A percentile compares a stretch with the other conserved stretches of the same genome.
Evolutionary conservation across 1,284 basidiomycete genomes (phyloP).

Genomic region (Rhodotorula sp.): DNA sequence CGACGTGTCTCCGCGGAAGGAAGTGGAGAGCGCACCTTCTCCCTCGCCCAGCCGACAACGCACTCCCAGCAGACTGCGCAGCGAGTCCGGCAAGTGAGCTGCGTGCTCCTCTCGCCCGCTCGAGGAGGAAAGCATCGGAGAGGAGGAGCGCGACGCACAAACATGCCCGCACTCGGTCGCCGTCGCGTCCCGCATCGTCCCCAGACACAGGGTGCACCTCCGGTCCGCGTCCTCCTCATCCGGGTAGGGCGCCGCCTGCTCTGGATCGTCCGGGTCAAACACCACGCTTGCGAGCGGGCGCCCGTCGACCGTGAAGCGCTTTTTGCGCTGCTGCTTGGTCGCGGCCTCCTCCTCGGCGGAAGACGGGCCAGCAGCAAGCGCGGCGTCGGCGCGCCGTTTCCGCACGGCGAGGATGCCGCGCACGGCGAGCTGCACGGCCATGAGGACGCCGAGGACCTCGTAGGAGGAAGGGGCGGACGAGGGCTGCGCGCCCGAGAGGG

Average conservation of each 20-base stretch:
- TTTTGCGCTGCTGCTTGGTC: slow-evolving; percentile 5
- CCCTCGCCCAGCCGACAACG: slow-evolving; percentile 52
- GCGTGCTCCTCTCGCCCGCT: too few species aligned
- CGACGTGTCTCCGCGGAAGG: too few species aligned
- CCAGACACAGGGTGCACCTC: slow-evolving; percentile 52
- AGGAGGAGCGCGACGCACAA: slow-evolving; percentile 34
- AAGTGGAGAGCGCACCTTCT: slow-evolving; percentile 43
- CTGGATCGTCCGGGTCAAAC: slow-evolving; percentile 46
- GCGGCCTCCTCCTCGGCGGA: neutral
- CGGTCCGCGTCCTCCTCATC: slow-evolving; percentile 44
- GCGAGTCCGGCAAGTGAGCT: neutral
- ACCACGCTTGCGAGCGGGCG: slow-evolving; percentile 34
- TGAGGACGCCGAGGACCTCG: slow-evolving; percentile 51
- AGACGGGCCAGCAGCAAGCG: slow-evolving; percentile 7
- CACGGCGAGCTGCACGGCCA: slow-evolving; percentile 49
- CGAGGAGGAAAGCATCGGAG: too few species aligned
- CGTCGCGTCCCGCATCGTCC: slow-evolving; percentile 46
- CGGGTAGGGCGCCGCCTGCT: slow-evolving; percentile 38
- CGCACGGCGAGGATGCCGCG: slow-evolving; percentile 44
- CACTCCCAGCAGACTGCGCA: slow-evolving; percentile 51
- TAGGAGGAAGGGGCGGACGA: slow-evolving; percentile 49
- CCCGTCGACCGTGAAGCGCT: slow-evolving; percentile 43
- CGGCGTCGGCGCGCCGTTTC: slow-evolving; percentile 24
- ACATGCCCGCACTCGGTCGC: slow-evolving; percentile 53
- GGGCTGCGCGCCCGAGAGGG: neutral